Evolutionary conservation across 2,329 filamentous ascomycete species (phyloP), one percentile per base, ranked within the genome.

Genomic region (Fusarium coicis): DNA sequence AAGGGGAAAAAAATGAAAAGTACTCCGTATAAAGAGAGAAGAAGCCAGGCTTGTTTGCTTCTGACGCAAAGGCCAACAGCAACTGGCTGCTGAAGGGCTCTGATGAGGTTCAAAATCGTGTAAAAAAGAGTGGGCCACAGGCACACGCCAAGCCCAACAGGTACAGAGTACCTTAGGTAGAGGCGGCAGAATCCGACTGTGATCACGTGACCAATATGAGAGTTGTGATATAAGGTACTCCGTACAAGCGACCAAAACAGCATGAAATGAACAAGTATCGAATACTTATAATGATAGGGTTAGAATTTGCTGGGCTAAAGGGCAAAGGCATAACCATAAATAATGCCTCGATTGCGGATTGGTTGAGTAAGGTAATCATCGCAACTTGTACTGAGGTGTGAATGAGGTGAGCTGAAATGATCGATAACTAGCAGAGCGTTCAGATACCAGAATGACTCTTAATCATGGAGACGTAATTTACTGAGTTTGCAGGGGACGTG

Each of bases 91-190:
- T 26, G 10, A 52, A 62, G 55, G 57, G 62, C 63, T 67, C 63
- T 71, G 76, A 77, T 76, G 76, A 77, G 76, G 74, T 76, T 77
- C 75, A 72, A 70, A 71, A 63, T 66, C 59, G 73, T 65, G 55
- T 47, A 66, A 67, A 77, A 74, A 76, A 67, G 60, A 78, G 76
- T 78, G 76, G 76, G n/a, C 3, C 73, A 28, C 4, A 54, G 21
- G 8, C 37, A 36, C 42, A 67, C 42, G 63, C 54, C 54, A 66
- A 65, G 40, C 40, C 40, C 28, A 49, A 57, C 14, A 34, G n/a
- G 28, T 39, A 39, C 37, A 10, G 16, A 18, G 28, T 37, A 36
- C 34, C 5, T 3, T n/a, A 18, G 16, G 26, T 23, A 44, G 23
- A 26, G 23, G 30, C 37, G 28, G 44, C 32, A 43, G 39, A 26